Evolutionary conservation across 2,329 filamentous ascomycete genomes (phyloP).

Genomic region (Cladophialophora exuberans): DNA sequence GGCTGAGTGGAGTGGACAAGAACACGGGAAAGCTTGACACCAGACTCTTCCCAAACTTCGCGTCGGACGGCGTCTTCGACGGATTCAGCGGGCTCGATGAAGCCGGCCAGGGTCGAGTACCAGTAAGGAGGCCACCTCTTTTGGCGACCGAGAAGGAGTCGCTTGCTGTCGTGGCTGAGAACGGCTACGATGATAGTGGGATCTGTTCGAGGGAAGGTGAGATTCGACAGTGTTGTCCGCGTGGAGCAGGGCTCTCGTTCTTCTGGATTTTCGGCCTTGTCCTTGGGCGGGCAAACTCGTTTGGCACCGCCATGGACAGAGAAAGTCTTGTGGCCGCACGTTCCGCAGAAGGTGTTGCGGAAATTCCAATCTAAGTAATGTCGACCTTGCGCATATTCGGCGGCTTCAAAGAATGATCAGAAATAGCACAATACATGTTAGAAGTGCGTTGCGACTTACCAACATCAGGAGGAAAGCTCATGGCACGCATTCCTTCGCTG

Average conservation of each 20-base stretch:
- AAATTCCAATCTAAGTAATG: slow-evolving; percentile 92
- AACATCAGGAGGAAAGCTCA: slow-evolving; percentile 63
- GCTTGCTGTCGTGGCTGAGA: slow-evolving; percentile 75
- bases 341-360: slow-evolving; percentile 88
- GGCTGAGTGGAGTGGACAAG: slow-evolving; percentile 83
- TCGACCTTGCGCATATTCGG: slow-evolving; percentile 86
- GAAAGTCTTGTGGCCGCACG: slow-evolving; percentile 81
- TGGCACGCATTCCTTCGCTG: slow-evolving; percentile 65
- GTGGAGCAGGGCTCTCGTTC: slow-evolving; percentile 75
- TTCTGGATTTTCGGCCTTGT: slow-evolving; percentile 46
- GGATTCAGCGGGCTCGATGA: slow-evolving; percentile 82
- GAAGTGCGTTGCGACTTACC: slow-evolving; percentile 50
- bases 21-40: slow-evolving; percentile 74
- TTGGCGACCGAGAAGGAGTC: slow-evolving; percentile 80
- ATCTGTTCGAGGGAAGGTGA: slow-evolving; percentile 89
- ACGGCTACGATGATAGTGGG: slow-evolving; percentile 95
- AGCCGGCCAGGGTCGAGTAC: slow-evolving; percentile 88
- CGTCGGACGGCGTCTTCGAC: slow-evolving; percentile 82
- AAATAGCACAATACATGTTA: neutral
- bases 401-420: slow-evolving; percentile 60
- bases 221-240: slow-evolving; percentile 82
- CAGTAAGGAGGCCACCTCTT: slow-evolving; percentile 81
- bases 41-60: slow-evolving; percentile 85
- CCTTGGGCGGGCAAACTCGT: slow-evolving; percentile 48
- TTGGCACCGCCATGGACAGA: slow-evolving; percentile 49